Percentiles rank a stretch among this genome's conserved stretches.
Conservation (phyloP, 495 filamentous ascomycete genomes). For the Penicillium silybi region DNA sequence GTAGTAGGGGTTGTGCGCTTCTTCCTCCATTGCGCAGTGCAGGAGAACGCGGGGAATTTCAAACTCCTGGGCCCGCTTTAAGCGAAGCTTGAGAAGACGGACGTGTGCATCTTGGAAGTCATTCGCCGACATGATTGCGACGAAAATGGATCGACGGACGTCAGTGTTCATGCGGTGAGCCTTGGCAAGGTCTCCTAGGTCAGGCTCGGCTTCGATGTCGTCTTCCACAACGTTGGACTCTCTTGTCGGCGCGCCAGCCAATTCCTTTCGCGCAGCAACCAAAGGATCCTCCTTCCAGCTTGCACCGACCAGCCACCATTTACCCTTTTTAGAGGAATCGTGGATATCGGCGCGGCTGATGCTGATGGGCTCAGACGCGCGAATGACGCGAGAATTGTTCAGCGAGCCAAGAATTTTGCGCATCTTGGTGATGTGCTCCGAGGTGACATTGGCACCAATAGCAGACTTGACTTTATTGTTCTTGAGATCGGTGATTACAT, state of each 20-base stretch:
- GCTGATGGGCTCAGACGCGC: conserved; percentile 75
- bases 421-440: conserved; percentile 80
- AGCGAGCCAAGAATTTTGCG: conserved; percentile 74
- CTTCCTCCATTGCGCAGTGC: conserved; percentile 80
- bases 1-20: conserved; percentile 89
- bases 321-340: conserved; percentile 79
- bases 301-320: conserved; percentile 97
- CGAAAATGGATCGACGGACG: conserved; percentile 86
- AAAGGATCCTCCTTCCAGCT: conserved; percentile 65
- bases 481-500: conserved; percentile 88
- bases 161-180: conserved; percentile 94
- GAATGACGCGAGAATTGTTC: conserved; percentile 59
- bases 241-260: conserved; percentile 18
- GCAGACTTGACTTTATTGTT: conserved; percentile 86
- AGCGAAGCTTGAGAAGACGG: conserved; percentile 71
- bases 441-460: conserved; percentile 55
- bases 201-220: conserved; percentile 54
- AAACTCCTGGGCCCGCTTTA: conserved; percentile 79
- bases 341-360: conserved; percentile 76
- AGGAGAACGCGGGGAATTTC: conserved; percentile 87
- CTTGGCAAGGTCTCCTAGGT: conserved; percentile 70
- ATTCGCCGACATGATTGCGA: conserved; percentile 79
- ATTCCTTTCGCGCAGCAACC: conserved; percentile 35
- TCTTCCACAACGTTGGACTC: conserved; percentile 16
- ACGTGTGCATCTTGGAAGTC: conserved; percentile 81